Evolutionary conservation across 371 early-diverging fungal genomes (phyloP).

Genomic region (Mortierella sp.): DNA sequence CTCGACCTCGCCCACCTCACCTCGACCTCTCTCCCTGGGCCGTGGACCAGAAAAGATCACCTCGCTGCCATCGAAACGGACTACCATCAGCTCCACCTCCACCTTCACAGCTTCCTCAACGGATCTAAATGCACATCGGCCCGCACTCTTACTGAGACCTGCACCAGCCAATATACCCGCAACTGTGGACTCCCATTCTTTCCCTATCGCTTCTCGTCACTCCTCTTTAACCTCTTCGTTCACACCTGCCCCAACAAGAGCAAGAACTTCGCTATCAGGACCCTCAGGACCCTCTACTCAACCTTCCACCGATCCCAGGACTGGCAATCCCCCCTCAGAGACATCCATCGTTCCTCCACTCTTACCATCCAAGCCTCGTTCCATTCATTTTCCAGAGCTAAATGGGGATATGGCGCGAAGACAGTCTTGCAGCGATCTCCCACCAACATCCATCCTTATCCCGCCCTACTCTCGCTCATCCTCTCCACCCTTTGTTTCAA

Average conservation of each 20-base stretch:
- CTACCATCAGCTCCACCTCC: too few relatives aligned
- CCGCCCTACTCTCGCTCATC: slow-evolving; percentile 47
- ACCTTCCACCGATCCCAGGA: background rate
- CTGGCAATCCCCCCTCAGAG: too few relatives aligned
- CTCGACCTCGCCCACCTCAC: slow-evolving; percentile 5
- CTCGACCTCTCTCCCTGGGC: slow-evolving; percentile 3
- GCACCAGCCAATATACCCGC: slow-evolving; percentile 14
- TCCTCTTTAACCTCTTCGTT: slow-evolving; percentile 3
- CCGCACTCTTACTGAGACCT: slow-evolving; percentile 14
- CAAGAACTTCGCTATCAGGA: background rate
- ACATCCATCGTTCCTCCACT: slow-evolving; percentile 16
- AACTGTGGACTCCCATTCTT: slow-evolving; percentile 13
- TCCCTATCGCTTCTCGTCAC: slow-evolving; percentile 33
- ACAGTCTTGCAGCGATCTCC: slow-evolving; percentile 52
- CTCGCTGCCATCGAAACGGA: too few relatives aligned
- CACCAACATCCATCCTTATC: slow-evolving; percentile 44
- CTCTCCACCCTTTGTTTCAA: slow-evolving; percentile 33
- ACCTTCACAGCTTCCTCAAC: slow-evolving; percentile 13
- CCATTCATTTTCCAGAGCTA: slow-evolving; percentile 27
- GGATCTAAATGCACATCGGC: slow-evolving; percentile 14
- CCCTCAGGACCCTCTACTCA: background rate
- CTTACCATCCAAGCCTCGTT: slow-evolving; percentile 4
- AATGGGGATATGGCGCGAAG: slow-evolving; percentile 32
- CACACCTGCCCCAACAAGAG: background rate
- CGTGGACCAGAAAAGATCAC: too few relatives aligned